Percentiles rank a stretch among this genome's conserved stretches.
These are phyloP conservation scores for Ophiocordyceps unilateralis DNA, from an alignment of 2,329 filamentous ascomycete genomes.

Conservation along the genomic window DNA sequence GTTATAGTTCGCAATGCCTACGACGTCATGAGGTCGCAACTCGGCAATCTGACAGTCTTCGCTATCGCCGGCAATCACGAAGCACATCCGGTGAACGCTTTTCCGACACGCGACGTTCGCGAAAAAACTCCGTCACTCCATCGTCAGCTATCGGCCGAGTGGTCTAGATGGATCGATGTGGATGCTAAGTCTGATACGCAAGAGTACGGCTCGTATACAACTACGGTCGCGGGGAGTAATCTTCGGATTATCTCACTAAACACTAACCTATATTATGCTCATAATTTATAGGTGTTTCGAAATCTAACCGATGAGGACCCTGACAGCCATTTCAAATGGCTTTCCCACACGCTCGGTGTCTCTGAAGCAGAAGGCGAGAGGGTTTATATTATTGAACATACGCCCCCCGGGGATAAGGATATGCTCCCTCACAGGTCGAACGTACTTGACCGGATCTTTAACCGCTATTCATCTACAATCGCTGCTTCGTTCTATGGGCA, in stretches of 20 bases:
- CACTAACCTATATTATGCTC: constrained; percentile 38
- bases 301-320: constrained; percentile 29
- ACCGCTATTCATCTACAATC: constrained; percentile 34
- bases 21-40: constrained; percentile 21
- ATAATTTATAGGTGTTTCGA: constrained; percentile 38
- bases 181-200: constrained; percentile 12
- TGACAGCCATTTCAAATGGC: constrained; percentile 32
- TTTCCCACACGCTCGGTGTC: constrained; percentile 32
- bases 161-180: constrained; percentile 28
- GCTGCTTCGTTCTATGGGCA: constrained; percentile 40
- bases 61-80: constrained; percentile 41
- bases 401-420: constrained; percentile 32
- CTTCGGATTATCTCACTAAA: constrained; percentile 42
- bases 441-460: constrained; percentile 34
- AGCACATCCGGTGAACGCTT: constrained; percentile 30
- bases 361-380: constrained; percentile 33
- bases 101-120: constrained; percentile 21
- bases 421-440: constrained; percentile 33
- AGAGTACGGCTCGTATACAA: constrained; percentile 31
- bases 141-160: constrained; percentile 25
- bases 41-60: constrained; percentile 23
- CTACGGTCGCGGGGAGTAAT: constrained; percentile 22
- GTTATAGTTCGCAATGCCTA: constrained; percentile 26
- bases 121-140: constrained; percentile 33
- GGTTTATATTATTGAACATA: constrained; percentile 41